A percentile compares a stretch with the other conserved stretches of the same genome.
phyloP scores from a whole-genome alignment of 1,139 yeast genomes.

The Taphrina pruni region DNA sequence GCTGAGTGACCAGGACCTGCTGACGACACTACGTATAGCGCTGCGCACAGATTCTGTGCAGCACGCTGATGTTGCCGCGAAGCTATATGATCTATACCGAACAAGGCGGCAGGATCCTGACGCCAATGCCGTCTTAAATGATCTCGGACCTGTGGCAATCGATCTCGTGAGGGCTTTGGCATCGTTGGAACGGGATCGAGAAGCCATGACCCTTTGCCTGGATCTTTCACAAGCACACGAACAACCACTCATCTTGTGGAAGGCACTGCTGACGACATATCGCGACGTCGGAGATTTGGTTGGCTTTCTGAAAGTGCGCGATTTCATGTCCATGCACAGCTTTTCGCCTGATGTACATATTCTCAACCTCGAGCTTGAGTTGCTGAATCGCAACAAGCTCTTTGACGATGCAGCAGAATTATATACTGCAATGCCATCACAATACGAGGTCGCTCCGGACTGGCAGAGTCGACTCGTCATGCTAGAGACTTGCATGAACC shows the following conservation, averaged over 20 bases:
- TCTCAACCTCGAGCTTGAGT: slow-evolving; percentile 26
- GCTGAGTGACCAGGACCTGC: slow-evolving; percentile 10
- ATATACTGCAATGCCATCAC: slow-evolving; percentile 14
- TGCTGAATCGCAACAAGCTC: slow-evolving; percentile 2
- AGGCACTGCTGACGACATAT: slow-evolving; percentile 16
- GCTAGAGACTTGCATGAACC: slow-evolving; percentile 27
- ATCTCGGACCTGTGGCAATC: slow-evolving; percentile 2
- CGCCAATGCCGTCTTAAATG: neutral
- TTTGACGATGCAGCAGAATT: slow-evolving; percentile 17
- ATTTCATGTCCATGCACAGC: slow-evolving; percentile 19
- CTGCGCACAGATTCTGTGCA: slow-evolving; percentile 11
- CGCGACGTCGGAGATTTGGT: slow-evolving; percentile 18
- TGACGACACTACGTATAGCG: slow-evolving; percentile 11
- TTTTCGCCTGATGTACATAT: slow-evolving; percentile 15
- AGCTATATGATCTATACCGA: slow-evolving; percentile 12
- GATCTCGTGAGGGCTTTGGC: slow-evolving; percentile 16
- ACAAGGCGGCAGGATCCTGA: slow-evolving; percentile 3
- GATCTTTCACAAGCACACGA: slow-evolving; percentile 1
- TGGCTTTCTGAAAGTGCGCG: slow-evolving; percentile 24
- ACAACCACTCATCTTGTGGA: slow-evolving; percentile 23
- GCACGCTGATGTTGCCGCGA: slow-evolving; percentile 12
- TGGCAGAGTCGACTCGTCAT: slow-evolving; percentile 4
- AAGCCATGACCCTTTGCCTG: slow-evolving; percentile 14
- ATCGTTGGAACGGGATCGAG: slow-evolving; percentile 1
- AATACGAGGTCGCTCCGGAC: slow-evolving; percentile 13